Base-by-base conservation (phyloP, 2,329 filamentous ascomycete genomes). In the Onygenales sp. region DNA sequence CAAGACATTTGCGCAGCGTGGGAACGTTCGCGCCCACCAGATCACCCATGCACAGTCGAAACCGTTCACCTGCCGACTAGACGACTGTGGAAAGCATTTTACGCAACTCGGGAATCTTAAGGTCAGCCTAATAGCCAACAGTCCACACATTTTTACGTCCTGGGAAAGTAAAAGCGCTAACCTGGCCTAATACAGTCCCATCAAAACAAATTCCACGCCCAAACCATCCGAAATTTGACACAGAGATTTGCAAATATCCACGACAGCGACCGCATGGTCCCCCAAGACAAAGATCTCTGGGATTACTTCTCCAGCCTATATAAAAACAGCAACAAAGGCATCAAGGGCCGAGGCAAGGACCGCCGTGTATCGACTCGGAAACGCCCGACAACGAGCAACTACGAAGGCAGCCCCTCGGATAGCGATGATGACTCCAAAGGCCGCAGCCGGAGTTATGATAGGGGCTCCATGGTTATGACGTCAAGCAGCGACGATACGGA, bases 281-380 rank as follows among this genome's bases (percentile, higher is more conserved):
- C 79, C 0, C 77, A 84, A 39, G 88, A 96, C 62, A 84, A 81
- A 56, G 85, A 89, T 55, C 76, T 96, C 49, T 89, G 87, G 75
- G 81, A 86, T 60, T 95, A 95, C 72, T 93, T 97, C 65, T 80
- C 84, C 3, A 79, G 79, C 0, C 77, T 95, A n/a, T 96, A 95
- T 78, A 95, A 95, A 76, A 94, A 97, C 72, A 91, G 87, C 72
- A 97, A 97, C 79, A 95, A 95, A 70, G 93, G 93, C 1, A 96
- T 97, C 76, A 97, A 96, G 71, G 93, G 93, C 9, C 84, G 93
- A 45, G 93, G 93, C 43, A 93, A 92, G 66, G 87, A 91, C 61
- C 79, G 88, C 17, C 63, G 68, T 6, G 71, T 73, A 49, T 65
- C 68, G 14, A 65, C 63, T 13, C 33, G 36, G 13, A 50, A 50